phyloP scores from a whole-genome alignment of 768 basidiomycete genomes.

The Tulasnella sp. region DNA sequence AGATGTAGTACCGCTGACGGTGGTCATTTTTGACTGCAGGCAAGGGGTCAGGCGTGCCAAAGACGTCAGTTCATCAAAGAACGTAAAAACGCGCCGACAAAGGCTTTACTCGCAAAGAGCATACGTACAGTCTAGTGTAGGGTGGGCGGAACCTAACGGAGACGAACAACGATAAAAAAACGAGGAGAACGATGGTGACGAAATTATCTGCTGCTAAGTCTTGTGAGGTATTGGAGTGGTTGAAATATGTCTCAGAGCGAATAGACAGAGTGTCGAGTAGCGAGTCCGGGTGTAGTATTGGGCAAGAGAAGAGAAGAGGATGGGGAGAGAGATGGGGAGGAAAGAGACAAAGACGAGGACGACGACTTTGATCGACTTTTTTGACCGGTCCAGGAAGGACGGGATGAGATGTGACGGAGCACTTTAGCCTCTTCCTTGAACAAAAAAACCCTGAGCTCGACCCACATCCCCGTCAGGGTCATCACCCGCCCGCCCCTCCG shows the following conservation, averaged over 20 bases:
- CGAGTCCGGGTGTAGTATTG: neutral
- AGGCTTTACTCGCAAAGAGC: neutral
- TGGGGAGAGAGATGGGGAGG: neutral
- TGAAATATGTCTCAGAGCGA: neutral
- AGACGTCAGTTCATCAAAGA: neutral
- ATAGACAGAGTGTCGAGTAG: neutral
- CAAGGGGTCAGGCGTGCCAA: neutral
- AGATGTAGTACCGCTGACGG: constrained; percentile 33
- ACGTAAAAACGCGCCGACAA: neutral
- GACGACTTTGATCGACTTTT: neutral
- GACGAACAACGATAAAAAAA: neutral
- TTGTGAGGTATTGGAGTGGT: neutral
- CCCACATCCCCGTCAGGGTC: neutral
- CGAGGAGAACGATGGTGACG: neutral
- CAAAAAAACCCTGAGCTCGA: neutral
- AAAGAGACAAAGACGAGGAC: neutral
- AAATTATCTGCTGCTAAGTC: neutral
- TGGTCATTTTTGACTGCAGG: constrained; percentile 23
- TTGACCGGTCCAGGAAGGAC: neutral
- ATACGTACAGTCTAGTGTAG: neutral
- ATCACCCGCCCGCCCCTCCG: neutral
- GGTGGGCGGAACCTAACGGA: neutral
- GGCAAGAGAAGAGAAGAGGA: neutral
- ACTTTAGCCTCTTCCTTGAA: constrained; percentile 2
- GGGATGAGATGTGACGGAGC: neutral